Evolutionary conservation across 805 yeast species (phyloP), one percentile per base, ranked within the genome.

Genomic region (Schwanniomyces polymorphus): DNA sequence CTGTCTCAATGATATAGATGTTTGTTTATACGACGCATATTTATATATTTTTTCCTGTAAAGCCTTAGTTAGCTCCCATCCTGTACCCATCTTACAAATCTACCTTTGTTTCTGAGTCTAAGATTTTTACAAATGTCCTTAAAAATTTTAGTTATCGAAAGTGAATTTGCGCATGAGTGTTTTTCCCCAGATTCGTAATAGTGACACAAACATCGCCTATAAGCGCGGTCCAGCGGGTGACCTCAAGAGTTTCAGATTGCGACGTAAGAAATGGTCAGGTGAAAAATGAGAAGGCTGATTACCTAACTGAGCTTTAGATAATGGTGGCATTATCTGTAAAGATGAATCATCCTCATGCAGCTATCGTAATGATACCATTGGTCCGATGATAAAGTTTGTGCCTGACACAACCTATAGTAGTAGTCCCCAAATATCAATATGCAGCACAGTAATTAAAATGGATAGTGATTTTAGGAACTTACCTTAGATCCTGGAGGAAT

Each of bases 1-100:
- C 64, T 89, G 96, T 48, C 90, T 76, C 50, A 90, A 70, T 2
- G 91, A 84, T 2, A 90, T 89, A 1, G 95, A 91, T 2, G 96
- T 88, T 39, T 91, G 94, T 10, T 90, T 86, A 52, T 84, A 76
- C 44, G 77, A 73, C 3, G 96, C 91, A 71, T 83, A 86, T 51
- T 75, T 78, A 58, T 76, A 74, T 48, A 86, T 82, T 58, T 77
- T 70, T 28, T 81, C 79, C 49, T 80, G 71, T 47, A 87, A 72
- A 28, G 71, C 56, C 25, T 66, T 61, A 7, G 83, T 76, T 33
- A 80, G 60, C 54, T 74, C 72, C 85, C 85, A 81, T 16, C 67
- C 69, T 2, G 75, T 68, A 26, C 74, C 73, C 75, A 70, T 70
- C 9, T 38, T 38, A 16, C 12, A 29, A 29, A 29, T n/a, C 4